phyloP scores from a whole-genome alignment of 139 green algal genomes.

The Chlorella sp. region DNA sequence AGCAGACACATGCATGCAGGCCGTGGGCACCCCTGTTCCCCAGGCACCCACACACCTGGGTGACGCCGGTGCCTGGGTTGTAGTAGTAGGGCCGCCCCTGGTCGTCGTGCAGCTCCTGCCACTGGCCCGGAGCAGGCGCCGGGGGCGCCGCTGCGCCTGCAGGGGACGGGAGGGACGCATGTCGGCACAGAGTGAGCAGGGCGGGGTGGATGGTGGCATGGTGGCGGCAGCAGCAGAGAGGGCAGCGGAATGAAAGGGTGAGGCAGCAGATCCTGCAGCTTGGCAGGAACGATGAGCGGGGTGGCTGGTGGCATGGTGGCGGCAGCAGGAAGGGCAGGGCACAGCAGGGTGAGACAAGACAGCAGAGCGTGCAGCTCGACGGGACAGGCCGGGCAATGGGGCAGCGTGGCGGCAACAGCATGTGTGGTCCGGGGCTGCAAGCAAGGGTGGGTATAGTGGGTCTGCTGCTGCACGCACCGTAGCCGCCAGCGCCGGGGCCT shows the following conservation, averaged over 20 bases:
- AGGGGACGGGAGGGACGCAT: not conserved
- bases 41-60: too few species aligned
- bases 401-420: not conserved
- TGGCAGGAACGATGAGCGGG: too few species aligned
- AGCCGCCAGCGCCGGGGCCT: not conserved
- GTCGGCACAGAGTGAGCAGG: not conserved
- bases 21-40: not conserved
- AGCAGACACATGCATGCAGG: too few species aligned
- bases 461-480: not conserved
- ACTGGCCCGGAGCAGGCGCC: slow-evolving; percentile 30
- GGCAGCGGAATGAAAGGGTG: not conserved
- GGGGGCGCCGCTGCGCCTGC: not conserved
- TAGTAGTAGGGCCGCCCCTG: slow-evolving; percentile 92
- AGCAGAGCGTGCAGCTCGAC: too few species aligned
- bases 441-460: not conserved
- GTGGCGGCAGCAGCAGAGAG: not conserved
- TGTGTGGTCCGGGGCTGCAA: not conserved
- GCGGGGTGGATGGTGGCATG: not conserved
- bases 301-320: not conserved
- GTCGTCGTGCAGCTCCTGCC: slow-evolving; percentile 78
- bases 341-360: not conserved
- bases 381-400: too few species aligned
- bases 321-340: not conserved
- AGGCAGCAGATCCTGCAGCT: not conserved
- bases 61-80: slow-evolving; percentile 86